Evolutionary conservation across 2,329 filamentous ascomycete species (phyloP).

Genomic region (Neospermospora avenae): DNA sequence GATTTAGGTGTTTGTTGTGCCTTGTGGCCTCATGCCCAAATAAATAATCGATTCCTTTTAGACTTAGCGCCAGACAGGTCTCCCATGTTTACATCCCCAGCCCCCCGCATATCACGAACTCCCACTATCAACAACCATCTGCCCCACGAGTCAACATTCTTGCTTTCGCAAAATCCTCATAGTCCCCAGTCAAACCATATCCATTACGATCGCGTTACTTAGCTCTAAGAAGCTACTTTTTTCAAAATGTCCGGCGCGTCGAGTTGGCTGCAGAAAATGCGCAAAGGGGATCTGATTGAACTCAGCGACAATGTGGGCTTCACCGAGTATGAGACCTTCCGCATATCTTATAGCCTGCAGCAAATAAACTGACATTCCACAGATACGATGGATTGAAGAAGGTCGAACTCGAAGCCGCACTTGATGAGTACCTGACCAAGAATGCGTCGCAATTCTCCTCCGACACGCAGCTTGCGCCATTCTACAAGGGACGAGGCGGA

Average conservation of each 20-base stretch:
- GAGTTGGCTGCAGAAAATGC: slow-evolving; percentile 75
- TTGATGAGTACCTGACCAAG: slow-evolving; percentile 69
- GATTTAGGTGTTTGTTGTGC: no score
- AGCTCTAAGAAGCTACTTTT: slow-evolving; percentile 42
- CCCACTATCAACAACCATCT: background rate
- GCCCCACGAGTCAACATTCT: slow-evolving; percentile 6
- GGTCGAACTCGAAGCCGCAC: slow-evolving; percentile 69
- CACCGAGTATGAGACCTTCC: slow-evolving; percentile 59
- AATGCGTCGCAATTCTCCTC: slow-evolving; percentile 63
- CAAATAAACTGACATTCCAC: slow-evolving; percentile 24
- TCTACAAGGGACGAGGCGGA: slow-evolving; percentile 67
- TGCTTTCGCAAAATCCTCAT: slow-evolving; percentile 10
- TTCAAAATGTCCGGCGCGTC: slow-evolving; percentile 60
- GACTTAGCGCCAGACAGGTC: background rate
- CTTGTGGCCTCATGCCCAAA: no score
- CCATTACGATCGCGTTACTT: slow-evolving; percentile 41
- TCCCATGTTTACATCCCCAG: slow-evolving; percentile 1
- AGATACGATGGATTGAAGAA: slow-evolving; percentile 74
- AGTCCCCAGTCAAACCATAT: slow-evolving; percentile 17
- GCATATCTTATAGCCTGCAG: slow-evolving; percentile 9
- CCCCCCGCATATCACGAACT: slow-evolving; percentile 9
- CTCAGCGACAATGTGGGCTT: slow-evolving; percentile 70
- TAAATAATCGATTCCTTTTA: no score
- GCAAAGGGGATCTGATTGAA: slow-evolving; percentile 75
- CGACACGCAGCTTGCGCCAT: slow-evolving; percentile 66